A percentile compares a stretch with the other conserved stretches of the same genome.
Conservation (phyloP, 2,329 filamentous ascomycete species). For the Saccharata proteae region DNA sequence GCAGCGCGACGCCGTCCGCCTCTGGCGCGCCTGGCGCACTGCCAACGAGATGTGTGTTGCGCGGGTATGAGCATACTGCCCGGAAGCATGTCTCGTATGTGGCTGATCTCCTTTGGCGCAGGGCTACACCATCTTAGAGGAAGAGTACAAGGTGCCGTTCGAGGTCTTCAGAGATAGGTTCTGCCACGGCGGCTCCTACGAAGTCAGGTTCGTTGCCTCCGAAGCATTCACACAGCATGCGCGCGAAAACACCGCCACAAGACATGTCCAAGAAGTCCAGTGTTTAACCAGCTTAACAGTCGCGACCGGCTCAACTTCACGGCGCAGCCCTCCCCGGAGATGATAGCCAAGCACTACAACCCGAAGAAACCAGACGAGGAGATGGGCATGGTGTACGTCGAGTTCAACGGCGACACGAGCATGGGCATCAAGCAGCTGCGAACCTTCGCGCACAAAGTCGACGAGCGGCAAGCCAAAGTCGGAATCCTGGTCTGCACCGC, state of each 20-base stretch:
- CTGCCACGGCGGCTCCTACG: slow-evolving; percentile 58
- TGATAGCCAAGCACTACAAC: slow-evolving; percentile 75
- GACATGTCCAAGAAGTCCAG: too few relatives aligned
- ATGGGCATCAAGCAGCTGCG: slow-evolving; percentile 91
- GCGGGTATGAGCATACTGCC: slow-evolving; percentile 49
- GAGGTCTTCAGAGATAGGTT: slow-evolving; percentile 68
- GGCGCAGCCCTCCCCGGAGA: slow-evolving; percentile 68
- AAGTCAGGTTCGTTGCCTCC: slow-evolving; percentile 52
- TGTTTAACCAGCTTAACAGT: slow-evolving; percentile 42
- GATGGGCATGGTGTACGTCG: slow-evolving; percentile 82
- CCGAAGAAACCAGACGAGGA: slow-evolving; percentile 57
- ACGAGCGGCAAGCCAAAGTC: slow-evolving; percentile 69
- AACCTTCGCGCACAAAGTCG: slow-evolving; percentile 72
- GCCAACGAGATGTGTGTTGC: slow-evolving; percentile 92
- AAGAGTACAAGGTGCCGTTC: slow-evolving; percentile 76
- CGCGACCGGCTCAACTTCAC: slow-evolving; percentile 79
- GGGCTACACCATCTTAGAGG: slow-evolving; percentile 87
- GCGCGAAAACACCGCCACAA: too few relatives aligned
- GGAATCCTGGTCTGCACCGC: slow-evolving; percentile 83
- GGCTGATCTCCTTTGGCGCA: slow-evolving; percentile 26
- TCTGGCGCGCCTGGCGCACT: slow-evolving; percentile 92
- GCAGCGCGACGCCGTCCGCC: slow-evolving; percentile 38
- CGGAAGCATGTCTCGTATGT: neutral
- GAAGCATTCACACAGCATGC: too few relatives aligned
- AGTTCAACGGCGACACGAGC: slow-evolving; percentile 70